Conservation (phyloP, 345 rosid genomes). For the Eucalyptus tenuipes region DNA sequence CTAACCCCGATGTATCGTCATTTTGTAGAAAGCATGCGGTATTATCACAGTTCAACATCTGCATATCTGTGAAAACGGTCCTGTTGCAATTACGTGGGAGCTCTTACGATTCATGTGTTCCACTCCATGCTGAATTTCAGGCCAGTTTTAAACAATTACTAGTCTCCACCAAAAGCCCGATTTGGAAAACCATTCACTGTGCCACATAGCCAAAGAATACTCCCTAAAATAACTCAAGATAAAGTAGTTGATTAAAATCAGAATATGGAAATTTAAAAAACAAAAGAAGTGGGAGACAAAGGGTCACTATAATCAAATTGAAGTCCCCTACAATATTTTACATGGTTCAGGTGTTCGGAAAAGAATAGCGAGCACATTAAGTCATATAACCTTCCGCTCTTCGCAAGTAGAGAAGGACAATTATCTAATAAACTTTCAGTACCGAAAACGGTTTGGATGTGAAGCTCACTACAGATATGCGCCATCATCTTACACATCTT, state of each 20-base stretch:
- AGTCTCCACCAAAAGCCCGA: background rate
- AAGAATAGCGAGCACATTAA: too few relatives aligned
- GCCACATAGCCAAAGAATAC: background rate
- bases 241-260: background rate
- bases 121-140: background rate
- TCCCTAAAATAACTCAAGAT: background rate
- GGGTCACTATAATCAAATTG: too few relatives aligned
- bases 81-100: background rate
- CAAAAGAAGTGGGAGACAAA: background rate
- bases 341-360: too few relatives aligned
- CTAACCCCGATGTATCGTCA: background rate
- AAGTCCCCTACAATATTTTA: too few relatives aligned
- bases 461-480: too few relatives aligned
- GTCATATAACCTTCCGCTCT: too few relatives aligned
- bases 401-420: too few relatives aligned
- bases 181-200: background rate
- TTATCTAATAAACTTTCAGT: too few relatives aligned
- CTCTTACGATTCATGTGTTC: background rate
- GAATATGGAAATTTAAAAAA: background rate
- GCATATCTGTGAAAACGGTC: too few relatives aligned
- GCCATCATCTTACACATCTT: too few relatives aligned
- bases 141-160: background rate
- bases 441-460: too few relatives aligned
- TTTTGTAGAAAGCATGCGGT: background rate
- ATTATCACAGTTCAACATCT: too few relatives aligned